Percentiles rank a stretch among this genome's conserved stretches.
Conservation (phyloP, 2,329 filamentous ascomycete genomes). For the Aspergillus thermomutatus region DNA sequence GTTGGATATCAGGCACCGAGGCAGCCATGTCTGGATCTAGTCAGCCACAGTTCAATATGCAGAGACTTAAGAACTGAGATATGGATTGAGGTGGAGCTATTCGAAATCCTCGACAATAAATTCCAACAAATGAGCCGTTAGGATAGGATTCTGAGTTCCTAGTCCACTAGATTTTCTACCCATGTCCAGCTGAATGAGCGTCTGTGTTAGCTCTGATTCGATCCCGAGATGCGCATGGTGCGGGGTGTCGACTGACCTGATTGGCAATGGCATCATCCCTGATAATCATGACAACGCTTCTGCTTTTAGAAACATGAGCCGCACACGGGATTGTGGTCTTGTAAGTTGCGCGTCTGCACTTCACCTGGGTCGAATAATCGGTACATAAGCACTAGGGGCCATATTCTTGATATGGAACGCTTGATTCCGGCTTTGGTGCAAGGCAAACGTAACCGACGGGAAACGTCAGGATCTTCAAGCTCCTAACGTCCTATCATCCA, state of each 20-base stretch:
- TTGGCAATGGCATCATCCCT: conserved; percentile 2
- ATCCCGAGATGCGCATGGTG: conserved; percentile 6
- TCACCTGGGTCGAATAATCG: background rate
- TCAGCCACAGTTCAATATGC: background rate
- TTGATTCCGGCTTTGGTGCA: background rate
- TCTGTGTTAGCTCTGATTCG: conserved; percentile 8
- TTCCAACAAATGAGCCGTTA: background rate
- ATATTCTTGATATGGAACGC: background rate
- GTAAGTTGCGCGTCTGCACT: background rate
- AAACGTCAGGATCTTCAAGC: background rate
- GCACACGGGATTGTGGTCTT: background rate
- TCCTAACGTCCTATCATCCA: background rate
- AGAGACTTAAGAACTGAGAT: background rate
- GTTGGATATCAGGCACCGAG: background rate
- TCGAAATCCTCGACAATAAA: background rate
- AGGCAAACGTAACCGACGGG: background rate
- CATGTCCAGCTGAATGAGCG: conserved; percentile 14
- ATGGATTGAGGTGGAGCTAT: background rate
- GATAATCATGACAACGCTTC: conserved; percentile 1
- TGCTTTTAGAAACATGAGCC: conserved; percentile 5
- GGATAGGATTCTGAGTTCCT: background rate
- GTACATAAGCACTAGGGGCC: conserved; percentile 3
- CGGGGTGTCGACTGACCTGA: conserved; percentile 8
- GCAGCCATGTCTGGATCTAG: background rate
- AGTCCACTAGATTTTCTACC: conserved; percentile 5